These are phyloP conservation scores for Fusarium sarcochroum DNA, from an alignment of 2,329 filamentous ascomycete genomes.

Conservation along the genomic window DNA sequence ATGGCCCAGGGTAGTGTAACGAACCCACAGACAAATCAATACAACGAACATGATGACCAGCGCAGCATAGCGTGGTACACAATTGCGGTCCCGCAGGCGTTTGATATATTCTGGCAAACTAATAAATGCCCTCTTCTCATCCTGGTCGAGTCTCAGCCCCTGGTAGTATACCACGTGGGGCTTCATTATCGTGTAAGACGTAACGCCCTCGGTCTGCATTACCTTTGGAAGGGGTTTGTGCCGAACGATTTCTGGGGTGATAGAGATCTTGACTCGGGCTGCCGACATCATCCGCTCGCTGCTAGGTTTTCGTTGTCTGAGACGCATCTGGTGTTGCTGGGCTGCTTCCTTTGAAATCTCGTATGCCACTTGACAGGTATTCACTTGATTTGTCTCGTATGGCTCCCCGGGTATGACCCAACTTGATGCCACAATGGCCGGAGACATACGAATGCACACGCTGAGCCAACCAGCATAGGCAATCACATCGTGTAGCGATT, in stretches of 20 bases:
- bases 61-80: slow-evolving; percentile 24
- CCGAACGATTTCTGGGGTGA: slow-evolving; percentile 46
- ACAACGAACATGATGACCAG: slow-evolving; percentile 28
- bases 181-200: slow-evolving; percentile 42
- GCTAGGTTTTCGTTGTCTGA: background rate
- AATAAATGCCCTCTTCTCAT: slow-evolving; percentile 39
- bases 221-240: slow-evolving; percentile 30
- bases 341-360: slow-evolving; percentile 29
- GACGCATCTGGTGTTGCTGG: slow-evolving; percentile 11
- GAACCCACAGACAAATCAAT: slow-evolving; percentile 13
- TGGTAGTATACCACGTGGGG: slow-evolving; percentile 51
- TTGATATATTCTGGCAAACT: slow-evolving; percentile 43
- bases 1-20: slow-evolving; percentile 16
- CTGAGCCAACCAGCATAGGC: slow-evolving; percentile 52
- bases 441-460: slow-evolving; percentile 46
- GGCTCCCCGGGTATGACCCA: slow-evolving; percentile 52
- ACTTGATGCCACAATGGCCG: slow-evolving; percentile 42
- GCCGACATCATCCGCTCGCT: slow-evolving; percentile 4
- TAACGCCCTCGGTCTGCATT: slow-evolving; percentile 23
- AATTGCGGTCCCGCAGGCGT: slow-evolving; percentile 28
- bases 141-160: slow-evolving; percentile 40
- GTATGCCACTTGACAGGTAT: slow-evolving; percentile 38
- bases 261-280: slow-evolving; percentile 53
- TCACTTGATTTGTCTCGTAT: slow-evolving; percentile 40
- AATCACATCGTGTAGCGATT: slow-evolving; percentile 50